These are phyloP conservation scores for Gynostemma pentaphyllum DNA, from an alignment of 306 rosid genomes.

Conservation along the genomic window DNA sequence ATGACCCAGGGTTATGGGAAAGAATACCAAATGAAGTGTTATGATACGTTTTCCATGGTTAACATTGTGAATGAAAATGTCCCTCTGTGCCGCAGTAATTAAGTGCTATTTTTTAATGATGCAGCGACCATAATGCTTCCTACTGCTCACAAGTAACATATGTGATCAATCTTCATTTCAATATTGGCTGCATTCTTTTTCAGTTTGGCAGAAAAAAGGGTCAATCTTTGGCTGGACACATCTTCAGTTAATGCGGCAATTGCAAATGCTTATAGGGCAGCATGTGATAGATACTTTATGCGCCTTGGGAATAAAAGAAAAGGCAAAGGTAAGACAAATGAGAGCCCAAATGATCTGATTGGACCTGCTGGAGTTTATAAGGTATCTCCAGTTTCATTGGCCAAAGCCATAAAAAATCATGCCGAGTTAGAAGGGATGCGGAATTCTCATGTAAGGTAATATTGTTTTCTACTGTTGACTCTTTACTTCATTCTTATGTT, in stretches of 20 bases:
- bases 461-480: slow-evolving; percentile 9
- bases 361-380: slow-evolving; percentile 38
- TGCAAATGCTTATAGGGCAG: slow-evolving; percentile 56
- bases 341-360: slow-evolving; percentile 28
- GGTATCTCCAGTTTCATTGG: slow-evolving; percentile 57
- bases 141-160: not conserved
- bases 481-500: not conserved
- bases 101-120: not conserved
- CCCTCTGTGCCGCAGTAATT: not conserved
- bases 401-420: slow-evolving; percentile 81
- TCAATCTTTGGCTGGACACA: slow-evolving; percentile 73
- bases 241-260: slow-evolving; percentile 86
- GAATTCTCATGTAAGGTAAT: slow-evolving; percentile 68
- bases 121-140: not conserved
- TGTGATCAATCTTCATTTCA: not conserved
- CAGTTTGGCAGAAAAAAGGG: slow-evolving; percentile 69
- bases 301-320: slow-evolving; percentile 32
- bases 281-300: slow-evolving; percentile 46
- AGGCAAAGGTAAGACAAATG: slow-evolving; percentile 23
- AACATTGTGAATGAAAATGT: not conserved
- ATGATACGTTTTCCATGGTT: not conserved
- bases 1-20: not conserved
- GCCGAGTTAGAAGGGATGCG: slow-evolving; percentile 82
- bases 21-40: not conserved
- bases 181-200: slow-evolving; percentile 9